Conservation (phyloP, 2,329 filamentous ascomycete species). For the Monilinia fructicola region DNA sequence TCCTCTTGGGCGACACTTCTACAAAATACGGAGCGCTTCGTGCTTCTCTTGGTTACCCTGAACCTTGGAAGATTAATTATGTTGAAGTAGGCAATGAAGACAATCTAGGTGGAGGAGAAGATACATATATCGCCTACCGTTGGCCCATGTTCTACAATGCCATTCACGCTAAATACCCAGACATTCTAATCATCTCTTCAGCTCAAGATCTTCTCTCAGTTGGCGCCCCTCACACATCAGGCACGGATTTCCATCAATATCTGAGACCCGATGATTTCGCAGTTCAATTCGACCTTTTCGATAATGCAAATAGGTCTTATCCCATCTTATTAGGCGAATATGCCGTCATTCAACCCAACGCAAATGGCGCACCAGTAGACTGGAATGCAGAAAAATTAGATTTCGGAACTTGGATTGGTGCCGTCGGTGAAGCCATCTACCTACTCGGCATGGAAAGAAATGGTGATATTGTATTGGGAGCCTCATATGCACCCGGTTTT, state of each 20-base stretch:
- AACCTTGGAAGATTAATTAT: slow-evolving; percentile 51
- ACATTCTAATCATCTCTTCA: slow-evolving; percentile 48
- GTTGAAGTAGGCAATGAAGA: slow-evolving; percentile 56
- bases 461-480: slow-evolving; percentile 32
- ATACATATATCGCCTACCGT: slow-evolving; percentile 43
- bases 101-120: slow-evolving; percentile 45
- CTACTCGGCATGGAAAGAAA: slow-evolving; percentile 36
- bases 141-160: slow-evolving; percentile 51
- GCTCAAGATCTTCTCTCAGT: slow-evolving; percentile 29
- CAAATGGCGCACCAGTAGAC: slow-evolving; percentile 20
- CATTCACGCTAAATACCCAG: slow-evolving; percentile 42
- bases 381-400: slow-evolving; percentile 21
- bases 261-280: slow-evolving; percentile 34
- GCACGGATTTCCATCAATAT: slow-evolving; percentile 36
- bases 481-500: slow-evolving; percentile 36
- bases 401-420: slow-evolving; percentile 35
- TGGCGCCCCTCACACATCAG: slow-evolving; percentile 15
- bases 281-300: slow-evolving; percentile 31
- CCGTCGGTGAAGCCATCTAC: slow-evolving; percentile 36
- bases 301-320: slow-evolving; percentile 28
- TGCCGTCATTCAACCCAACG: slow-evolving; percentile 33
- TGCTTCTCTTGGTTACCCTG: slow-evolving; percentile 50
- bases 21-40: slow-evolving; percentile 49
- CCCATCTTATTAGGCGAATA: slow-evolving; percentile 37
- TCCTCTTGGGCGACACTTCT: slow-evolving; percentile 48